These are phyloP conservation scores for Umbelopsis sp. DNA, from an alignment of 192 early-diverging fungal genomes.

Conservation along the genomic window DNA sequence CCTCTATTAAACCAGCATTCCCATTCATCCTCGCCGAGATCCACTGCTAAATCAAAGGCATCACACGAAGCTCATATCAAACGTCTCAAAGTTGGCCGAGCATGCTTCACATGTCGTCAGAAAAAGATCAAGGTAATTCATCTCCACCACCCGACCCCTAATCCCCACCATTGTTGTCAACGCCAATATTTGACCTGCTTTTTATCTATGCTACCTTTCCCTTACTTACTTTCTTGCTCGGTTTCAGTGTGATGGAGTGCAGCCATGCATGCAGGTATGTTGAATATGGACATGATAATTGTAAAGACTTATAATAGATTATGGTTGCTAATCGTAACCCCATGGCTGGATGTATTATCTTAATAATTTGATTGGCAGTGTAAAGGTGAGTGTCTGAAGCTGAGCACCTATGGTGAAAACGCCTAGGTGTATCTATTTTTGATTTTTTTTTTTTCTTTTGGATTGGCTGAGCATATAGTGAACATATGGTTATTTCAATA, in stretches of 20 bases:
- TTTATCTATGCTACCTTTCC: not conserved
- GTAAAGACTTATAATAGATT: not conserved
- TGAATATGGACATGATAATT: not conserved
- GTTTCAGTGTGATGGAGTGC: slow-evolving; percentile 40
- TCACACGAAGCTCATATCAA: slow-evolving; percentile 21
- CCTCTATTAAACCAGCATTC: not conserved
- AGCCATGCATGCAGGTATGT: slow-evolving; percentile 45
- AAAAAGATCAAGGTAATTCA: slow-evolving; percentile 40
- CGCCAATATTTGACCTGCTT: not conserved
- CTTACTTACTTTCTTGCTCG: not conserved
- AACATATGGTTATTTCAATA: slow-evolving; percentile 7
- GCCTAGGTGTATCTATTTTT: too few species aligned
- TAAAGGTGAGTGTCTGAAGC: not conserved
- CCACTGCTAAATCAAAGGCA: not conserved
- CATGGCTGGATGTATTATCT: not conserved
- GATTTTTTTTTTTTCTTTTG: too few species aligned
- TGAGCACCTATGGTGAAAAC: too few species aligned
- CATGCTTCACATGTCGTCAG: slow-evolving; percentile 37
- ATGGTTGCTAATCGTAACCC: not conserved
- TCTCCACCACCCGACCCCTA: too few species aligned
- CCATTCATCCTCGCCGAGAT: not conserved
- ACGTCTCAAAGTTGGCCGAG: slow-evolving; percentile 37
- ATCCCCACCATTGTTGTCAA: too few species aligned
- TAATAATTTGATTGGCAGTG: not conserved
- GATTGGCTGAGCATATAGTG: not conserved